These are phyloP conservation scores for Bruguiera sexangula DNA, from an alignment of 345 rosid species.

Conservation along the genomic window DNA sequence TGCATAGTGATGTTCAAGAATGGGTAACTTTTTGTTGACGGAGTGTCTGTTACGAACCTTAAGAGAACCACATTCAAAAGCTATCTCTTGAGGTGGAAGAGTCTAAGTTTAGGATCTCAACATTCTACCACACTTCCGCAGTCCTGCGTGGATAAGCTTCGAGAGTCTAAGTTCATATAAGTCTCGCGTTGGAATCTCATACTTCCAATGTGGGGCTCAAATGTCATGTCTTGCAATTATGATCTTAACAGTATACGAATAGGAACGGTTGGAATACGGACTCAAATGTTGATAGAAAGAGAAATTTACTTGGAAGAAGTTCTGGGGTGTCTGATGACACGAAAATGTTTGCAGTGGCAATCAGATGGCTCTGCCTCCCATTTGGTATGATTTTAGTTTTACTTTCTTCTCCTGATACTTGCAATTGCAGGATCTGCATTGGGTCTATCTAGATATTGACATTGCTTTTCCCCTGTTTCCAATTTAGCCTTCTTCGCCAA, in stretches of 20 bases:
- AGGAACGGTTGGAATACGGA: constrained; percentile 1
- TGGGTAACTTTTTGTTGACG: constrained; percentile 21
- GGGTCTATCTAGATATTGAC: background rate
- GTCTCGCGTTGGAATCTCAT: no score
- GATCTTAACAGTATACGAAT: constrained; percentile 10
- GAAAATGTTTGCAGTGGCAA: constrained; percentile 12
- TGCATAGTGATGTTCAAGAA: constrained; percentile 46
- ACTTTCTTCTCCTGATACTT: background rate
- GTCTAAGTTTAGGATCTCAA: no score
- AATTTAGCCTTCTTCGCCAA: constrained; percentile 26
- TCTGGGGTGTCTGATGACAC: constrained; percentile 15
- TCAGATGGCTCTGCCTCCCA: constrained; percentile 32
- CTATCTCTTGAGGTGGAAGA: no score
- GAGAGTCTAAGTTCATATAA: no score
- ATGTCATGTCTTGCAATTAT: no score
- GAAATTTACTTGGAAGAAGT: constrained; percentile 15
- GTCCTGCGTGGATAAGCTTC: no score
- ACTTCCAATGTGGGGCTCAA: no score
- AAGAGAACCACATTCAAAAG: no score
- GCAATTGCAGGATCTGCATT: background rate
- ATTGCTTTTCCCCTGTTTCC: constrained; percentile 2
- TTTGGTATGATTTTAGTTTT: constrained; percentile 32
- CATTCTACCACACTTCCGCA: no score
- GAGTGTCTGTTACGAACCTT: background rate
- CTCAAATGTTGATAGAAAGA: constrained; percentile 17